phyloP scores from a whole-genome alignment of 1,284 basidiomycete species.

The Pascua guehoae region DNA sequence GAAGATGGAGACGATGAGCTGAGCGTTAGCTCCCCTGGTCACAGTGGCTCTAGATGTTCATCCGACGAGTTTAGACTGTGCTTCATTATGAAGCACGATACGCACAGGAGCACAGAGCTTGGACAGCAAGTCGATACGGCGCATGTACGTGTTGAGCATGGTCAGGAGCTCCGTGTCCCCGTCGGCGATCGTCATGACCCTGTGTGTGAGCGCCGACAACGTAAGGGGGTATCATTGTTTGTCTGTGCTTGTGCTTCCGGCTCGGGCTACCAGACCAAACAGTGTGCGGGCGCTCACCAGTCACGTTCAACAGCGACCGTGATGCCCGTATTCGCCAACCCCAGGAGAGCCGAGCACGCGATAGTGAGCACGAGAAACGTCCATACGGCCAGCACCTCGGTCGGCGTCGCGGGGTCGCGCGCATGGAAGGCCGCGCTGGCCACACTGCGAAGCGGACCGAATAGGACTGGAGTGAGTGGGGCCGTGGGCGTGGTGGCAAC shows the following conservation, averaged over 20 bases:
- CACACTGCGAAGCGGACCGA: slow-evolving; percentile 29
- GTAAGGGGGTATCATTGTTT: too few species aligned
- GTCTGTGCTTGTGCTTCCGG: too few species aligned
- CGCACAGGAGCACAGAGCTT: slow-evolving; percentile 50
- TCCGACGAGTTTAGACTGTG: background rate
- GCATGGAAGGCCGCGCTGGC: slow-evolving; percentile 27
- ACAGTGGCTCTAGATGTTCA: background rate
- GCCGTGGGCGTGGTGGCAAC: background rate
- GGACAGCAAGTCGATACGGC: slow-evolving; percentile 52
- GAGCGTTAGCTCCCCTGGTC: background rate
- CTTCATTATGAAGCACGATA: background rate
- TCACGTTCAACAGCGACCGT: slow-evolving; percentile 53
- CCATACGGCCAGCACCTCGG: slow-evolving; percentile 16
- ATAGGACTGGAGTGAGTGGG: slow-evolving; percentile 28
- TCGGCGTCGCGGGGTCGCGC: background rate
- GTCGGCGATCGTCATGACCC: slow-evolving; percentile 49
- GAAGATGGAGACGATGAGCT: slow-evolving; percentile 52
- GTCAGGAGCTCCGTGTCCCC: slow-evolving; percentile 33
- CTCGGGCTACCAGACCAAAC: too few species aligned
- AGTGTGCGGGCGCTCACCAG: slow-evolving; percentile 38
- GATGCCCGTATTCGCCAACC: slow-evolving; percentile 49
- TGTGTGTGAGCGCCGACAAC: background rate
- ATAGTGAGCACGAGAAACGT: slow-evolving; percentile 44
- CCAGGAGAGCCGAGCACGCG: slow-evolving; percentile 35
- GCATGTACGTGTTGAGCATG: slow-evolving; percentile 46